phyloP scores from a whole-genome alignment of 2,329 filamentous ascomycete genomes.

The Trichoderma aggressivum region DNA sequence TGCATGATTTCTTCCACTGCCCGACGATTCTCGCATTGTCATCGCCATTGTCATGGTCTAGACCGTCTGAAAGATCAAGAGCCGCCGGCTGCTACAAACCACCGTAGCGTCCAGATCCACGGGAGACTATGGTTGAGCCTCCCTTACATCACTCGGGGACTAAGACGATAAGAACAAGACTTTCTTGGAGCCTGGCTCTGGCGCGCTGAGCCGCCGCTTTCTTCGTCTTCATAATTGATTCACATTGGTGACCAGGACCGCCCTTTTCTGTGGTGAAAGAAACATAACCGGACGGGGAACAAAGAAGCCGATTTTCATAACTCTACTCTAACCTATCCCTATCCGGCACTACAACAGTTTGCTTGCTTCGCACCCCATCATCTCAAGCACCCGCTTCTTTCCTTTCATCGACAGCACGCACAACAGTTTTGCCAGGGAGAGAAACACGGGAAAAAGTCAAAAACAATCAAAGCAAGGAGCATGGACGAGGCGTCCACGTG shows the following conservation, averaged over 20 bases:
- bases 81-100: neutral
- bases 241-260: neutral
- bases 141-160: neutral
- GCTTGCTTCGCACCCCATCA: neutral
- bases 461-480: neutral
- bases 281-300: neutral
- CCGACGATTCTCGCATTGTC: neutral
- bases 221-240: neutral
- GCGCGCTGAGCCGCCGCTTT: neutral
- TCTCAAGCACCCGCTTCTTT: neutral
- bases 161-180: neutral
- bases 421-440: neutral
- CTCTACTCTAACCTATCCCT: neutral
- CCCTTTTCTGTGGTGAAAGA: neutral
- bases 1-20: neutral
- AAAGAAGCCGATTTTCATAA: neutral
- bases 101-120: neutral
- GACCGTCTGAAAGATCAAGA: neutral
- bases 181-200: neutral
- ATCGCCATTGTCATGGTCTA: neutral
- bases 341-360: neutral
- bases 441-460: neutral
- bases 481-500: slow-evolving; percentile 26
- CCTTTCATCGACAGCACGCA: neutral
- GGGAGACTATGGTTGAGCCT: slow-evolving; percentile 8